These are phyloP conservation scores for Trichoderma gracile DNA, from an alignment of 2,329 filamentous ascomycete genomes.

Conservation along the genomic window DNA sequence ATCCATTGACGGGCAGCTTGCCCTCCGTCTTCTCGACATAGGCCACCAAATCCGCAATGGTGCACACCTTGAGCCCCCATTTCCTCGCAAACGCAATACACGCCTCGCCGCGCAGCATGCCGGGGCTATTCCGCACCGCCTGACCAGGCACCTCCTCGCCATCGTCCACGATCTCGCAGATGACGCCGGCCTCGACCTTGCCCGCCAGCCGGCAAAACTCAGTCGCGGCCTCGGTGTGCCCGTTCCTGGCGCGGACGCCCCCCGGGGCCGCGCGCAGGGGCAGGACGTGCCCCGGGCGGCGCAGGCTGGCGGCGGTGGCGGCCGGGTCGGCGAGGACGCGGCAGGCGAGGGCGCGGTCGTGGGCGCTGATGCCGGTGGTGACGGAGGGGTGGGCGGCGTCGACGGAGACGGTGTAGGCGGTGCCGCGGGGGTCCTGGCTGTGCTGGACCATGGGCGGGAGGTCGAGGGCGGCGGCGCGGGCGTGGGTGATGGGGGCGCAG, in stretches of 20 bases:
- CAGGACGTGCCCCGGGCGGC: constrained; percentile 86
- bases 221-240: constrained; percentile 91
- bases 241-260: constrained; percentile 74
- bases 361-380: constrained; percentile 87
- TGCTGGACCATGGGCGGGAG: constrained; percentile 85
- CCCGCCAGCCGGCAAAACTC: constrained; percentile 87
- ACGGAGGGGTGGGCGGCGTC: constrained; percentile 73
- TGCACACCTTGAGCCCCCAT: constrained; percentile 91
- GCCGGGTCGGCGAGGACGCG: constrained; percentile 69
- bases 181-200: constrained; percentile 74
- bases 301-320: constrained; percentile 62
- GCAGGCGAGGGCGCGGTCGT: constrained; percentile 82
- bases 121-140: constrained; percentile 65
- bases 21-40: constrained; percentile 78
- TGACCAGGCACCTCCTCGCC: constrained; percentile 70
- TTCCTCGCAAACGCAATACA: constrained; percentile 84
- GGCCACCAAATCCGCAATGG: constrained; percentile 84
- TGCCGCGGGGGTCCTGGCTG: constrained; percentile 80
- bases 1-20: constrained; percentile 47
- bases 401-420: constrained; percentile 89
- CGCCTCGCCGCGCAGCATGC: constrained; percentile 88
- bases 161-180: constrained; percentile 89
- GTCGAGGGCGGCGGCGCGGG: constrained; percentile 67
- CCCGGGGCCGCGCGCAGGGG: constrained; percentile 78
- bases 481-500: constrained; percentile 77